phyloP scores from a whole-genome alignment of 306 rosid species.

The Parietaria judaica region DNA sequence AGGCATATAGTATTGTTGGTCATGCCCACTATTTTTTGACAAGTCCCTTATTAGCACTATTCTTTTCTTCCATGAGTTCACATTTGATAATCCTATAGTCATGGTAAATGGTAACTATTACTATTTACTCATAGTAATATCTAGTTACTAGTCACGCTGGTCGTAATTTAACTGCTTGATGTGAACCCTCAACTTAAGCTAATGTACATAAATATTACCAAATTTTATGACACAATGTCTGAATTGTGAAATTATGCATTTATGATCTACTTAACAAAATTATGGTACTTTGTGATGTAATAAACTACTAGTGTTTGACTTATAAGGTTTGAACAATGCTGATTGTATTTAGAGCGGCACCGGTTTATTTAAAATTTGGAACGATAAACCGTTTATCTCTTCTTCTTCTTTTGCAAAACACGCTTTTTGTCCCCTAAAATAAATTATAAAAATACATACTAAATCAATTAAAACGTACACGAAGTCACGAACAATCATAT shows the following conservation, averaged over 20 bases:
- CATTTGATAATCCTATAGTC: not conserved
- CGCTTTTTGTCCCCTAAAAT: no score
- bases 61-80: constrained; percentile 7
- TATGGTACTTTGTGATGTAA: not conserved
- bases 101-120: no score
- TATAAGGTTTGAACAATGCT: not conserved
- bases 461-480: no score
- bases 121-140: no score
- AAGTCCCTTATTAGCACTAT: constrained; percentile 11
- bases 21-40: constrained; percentile 18
- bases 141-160: no score
- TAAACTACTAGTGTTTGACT: not conserved
- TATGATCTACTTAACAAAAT: not conserved
- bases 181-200: constrained; percentile 13
- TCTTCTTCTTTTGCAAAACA: no score
- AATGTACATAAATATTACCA: not conserved
- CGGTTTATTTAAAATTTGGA: no score
- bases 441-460: no score
- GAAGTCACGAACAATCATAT: no score
- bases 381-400: no score
- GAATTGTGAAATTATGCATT: not conserved
- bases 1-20: not conserved
- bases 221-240: not conserved
- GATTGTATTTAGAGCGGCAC: not conserved
- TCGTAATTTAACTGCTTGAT: constrained; percentile 26